phyloP scores from a whole-genome alignment of 1,139 yeast genomes.

The Petasospora rhodanensis region DNA sequence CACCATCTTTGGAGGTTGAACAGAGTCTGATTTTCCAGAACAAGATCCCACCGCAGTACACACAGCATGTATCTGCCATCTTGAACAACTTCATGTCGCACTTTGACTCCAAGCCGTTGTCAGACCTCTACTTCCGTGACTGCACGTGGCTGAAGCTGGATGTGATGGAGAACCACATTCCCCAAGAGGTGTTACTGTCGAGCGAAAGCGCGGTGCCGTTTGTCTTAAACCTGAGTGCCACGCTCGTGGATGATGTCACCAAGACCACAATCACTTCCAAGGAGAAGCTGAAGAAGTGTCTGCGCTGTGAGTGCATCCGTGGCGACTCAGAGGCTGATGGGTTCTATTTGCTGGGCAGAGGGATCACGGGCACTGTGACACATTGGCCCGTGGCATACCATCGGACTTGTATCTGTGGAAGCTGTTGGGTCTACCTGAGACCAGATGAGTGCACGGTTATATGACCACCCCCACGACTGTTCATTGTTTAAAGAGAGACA shows the following conservation, averaged over 20 bases:
- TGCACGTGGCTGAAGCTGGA: conserved; percentile 64
- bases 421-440: conserved; percentile 51
- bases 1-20: conserved; percentile 45
- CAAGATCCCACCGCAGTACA: conserved; percentile 39
- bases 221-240: conserved; percentile 14
- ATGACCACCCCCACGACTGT: too few relatives aligned
- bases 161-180: conserved; percentile 22
- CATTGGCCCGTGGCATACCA: conserved; percentile 75
- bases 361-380: conserved; percentile 34
- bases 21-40: conserved; percentile 67
- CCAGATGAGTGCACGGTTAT: not conserved
- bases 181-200: conserved; percentile 7
- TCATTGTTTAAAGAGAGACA: too few relatives aligned
- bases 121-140: conserved; percentile 59
- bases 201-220: conserved; percentile 15
- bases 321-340: conserved; percentile 33
- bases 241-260: conserved; percentile 41
- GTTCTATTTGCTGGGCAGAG: conserved; percentile 17
- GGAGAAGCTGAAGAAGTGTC: conserved; percentile 22
- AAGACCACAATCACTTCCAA: conserved; percentile 32
- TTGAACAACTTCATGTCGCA: conserved; percentile 11
- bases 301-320: conserved; percentile 24
- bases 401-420: conserved; percentile 77
- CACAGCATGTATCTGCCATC: conserved; percentile 28
- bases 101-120: conserved; percentile 21